Percentiles rank a stretch among this genome's conserved stretches.
Conservation (phyloP, 306 rosid genomes). For the Vigna mungo region DNA sequence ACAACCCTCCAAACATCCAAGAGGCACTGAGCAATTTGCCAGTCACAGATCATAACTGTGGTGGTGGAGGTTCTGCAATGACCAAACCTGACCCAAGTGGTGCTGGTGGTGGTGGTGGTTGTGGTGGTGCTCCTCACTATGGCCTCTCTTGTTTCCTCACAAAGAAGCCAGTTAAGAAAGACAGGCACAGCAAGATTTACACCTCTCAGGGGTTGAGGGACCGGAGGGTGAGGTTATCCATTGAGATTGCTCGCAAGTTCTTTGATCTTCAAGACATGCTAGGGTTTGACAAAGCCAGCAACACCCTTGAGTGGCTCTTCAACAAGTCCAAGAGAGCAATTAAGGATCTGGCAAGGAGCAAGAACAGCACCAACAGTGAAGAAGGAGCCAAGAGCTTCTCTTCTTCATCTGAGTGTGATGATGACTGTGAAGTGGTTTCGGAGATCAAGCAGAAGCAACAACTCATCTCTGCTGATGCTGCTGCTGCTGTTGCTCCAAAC, state of each 20-base stretch:
- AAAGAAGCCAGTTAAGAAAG: constrained; percentile 63
- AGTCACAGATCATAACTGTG: constrained; percentile 40
- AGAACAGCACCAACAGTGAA: constrained; percentile 35
- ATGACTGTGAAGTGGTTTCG: constrained; percentile 44
- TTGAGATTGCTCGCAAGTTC: constrained; percentile 85
- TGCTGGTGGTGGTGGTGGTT: background rate
- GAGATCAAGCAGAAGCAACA: constrained; percentile 41
- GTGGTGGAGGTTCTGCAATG: constrained; percentile 28
- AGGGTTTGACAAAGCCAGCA: constrained; percentile 96
- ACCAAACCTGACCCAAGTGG: constrained; percentile 35
- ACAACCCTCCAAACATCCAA: constrained; percentile 33
- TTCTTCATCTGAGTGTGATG: constrained; percentile 52
- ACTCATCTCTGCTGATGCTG: constrained; percentile 1
- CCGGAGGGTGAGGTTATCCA: constrained; percentile 84
- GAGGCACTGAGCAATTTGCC: constrained; percentile 48
- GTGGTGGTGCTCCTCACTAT: constrained; percentile 4
- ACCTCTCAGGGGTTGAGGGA: constrained; percentile 94
- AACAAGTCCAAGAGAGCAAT: constrained; percentile 76
- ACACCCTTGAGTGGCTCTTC: constrained; percentile 95
- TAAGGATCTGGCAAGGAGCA: constrained; percentile 54
- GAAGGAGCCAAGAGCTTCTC: constrained; percentile 39
- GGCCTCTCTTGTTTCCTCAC: constrained; percentile 46
- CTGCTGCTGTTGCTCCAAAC: background rate
- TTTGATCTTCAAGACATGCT: constrained; percentile 95
- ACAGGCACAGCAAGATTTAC: constrained; percentile 92